phyloP scores from a whole-genome alignment of 2,329 filamentous ascomycete species.

The Aspergillus carbonarius region DNA sequence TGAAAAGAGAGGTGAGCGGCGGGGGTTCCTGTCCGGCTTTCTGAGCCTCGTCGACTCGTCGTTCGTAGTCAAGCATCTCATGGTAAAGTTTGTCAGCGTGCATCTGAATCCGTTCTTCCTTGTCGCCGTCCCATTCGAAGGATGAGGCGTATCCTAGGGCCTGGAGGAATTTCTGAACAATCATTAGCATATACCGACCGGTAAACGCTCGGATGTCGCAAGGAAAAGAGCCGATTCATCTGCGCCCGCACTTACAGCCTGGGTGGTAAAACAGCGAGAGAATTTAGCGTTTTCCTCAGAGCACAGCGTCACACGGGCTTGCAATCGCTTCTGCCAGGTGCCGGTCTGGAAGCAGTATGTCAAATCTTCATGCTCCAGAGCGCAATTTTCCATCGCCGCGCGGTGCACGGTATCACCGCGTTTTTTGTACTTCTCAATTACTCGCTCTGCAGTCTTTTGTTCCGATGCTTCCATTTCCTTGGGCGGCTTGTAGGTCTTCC shows the following conservation, averaged over 20 bases:
- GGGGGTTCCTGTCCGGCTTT: constrained; percentile 44
- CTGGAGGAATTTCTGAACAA: constrained; percentile 73
- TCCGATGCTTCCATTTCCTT: constrained; percentile 67
- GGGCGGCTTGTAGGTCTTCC: constrained; percentile 84
- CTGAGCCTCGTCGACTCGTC: constrained; percentile 62
- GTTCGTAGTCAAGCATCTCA: constrained; percentile 80
- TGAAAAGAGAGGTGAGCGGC: constrained; percentile 46
- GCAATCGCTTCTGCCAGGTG: constrained; percentile 58
- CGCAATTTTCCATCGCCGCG: constrained; percentile 90
- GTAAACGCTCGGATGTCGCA: neutral
- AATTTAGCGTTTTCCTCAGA: constrained; percentile 72
- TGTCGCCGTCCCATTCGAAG: constrained; percentile 61
- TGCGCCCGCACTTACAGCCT: constrained; percentile 60
- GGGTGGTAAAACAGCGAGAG: constrained; percentile 84
- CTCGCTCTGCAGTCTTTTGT: constrained; percentile 75
- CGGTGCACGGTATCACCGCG: constrained; percentile 73
- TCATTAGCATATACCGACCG: constrained; percentile 6
- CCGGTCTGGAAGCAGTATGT: constrained; percentile 78
- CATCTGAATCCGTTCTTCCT: constrained; percentile 91
- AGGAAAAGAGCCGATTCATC: neutral
- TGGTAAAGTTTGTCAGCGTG: constrained; percentile 90
- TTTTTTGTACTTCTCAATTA: constrained; percentile 81
- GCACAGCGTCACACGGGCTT: constrained; percentile 70
- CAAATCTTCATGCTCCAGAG: constrained; percentile 79
- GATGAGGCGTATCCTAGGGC: constrained; percentile 81